phyloP scores from a whole-genome alignment of 805 yeast species.

The Metschnikowia colocasiae region DNA sequence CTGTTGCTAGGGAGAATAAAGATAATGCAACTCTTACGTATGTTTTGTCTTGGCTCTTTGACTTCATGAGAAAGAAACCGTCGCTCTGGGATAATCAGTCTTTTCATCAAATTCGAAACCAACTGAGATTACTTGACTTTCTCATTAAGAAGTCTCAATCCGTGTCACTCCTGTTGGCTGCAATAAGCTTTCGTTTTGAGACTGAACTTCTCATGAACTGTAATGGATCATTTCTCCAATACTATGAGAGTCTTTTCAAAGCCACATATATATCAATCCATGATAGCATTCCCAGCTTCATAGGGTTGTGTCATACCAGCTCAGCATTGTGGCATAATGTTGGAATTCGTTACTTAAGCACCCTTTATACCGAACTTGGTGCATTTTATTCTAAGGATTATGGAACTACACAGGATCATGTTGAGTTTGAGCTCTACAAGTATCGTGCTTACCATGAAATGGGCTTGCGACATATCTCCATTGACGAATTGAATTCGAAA shows the following conservation, averaged over 20 bases:
- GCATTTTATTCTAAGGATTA: slow-evolving; percentile 33
- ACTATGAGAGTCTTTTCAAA: slow-evolving; percentile 55
- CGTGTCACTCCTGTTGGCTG: slow-evolving; percentile 46
- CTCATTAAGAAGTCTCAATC: slow-evolving; percentile 51
- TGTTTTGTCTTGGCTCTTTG: slow-evolving; percentile 69
- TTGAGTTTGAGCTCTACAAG: slow-evolving; percentile 34
- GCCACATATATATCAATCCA: slow-evolving; percentile 54
- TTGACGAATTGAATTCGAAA: neutral
- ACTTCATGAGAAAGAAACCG: slow-evolving; percentile 68
- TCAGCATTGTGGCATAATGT: slow-evolving; percentile 50
- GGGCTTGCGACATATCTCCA: neutral
- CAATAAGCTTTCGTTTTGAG: slow-evolving; percentile 66
- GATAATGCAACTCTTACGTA: slow-evolving; percentile 71
- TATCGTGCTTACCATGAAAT: slow-evolving; percentile 27
- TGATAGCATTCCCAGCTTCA: slow-evolving; percentile 41
- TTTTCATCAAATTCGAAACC: slow-evolving; percentile 48
- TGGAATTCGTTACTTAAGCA: slow-evolving; percentile 47
- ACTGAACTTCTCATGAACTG: slow-evolving; percentile 51
- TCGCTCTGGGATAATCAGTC: slow-evolving; percentile 43
- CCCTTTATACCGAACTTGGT: slow-evolving; percentile 47
- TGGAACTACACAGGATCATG: slow-evolving; percentile 11
- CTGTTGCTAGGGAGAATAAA: slow-evolving; percentile 81
- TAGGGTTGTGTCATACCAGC: slow-evolving; percentile 44
- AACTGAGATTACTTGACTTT: slow-evolving; percentile 64
- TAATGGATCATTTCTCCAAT: slow-evolving; percentile 44